phyloP scores from a whole-genome alignment of 2,329 filamentous ascomycete genomes.

The Beauveria sp. region DNA sequence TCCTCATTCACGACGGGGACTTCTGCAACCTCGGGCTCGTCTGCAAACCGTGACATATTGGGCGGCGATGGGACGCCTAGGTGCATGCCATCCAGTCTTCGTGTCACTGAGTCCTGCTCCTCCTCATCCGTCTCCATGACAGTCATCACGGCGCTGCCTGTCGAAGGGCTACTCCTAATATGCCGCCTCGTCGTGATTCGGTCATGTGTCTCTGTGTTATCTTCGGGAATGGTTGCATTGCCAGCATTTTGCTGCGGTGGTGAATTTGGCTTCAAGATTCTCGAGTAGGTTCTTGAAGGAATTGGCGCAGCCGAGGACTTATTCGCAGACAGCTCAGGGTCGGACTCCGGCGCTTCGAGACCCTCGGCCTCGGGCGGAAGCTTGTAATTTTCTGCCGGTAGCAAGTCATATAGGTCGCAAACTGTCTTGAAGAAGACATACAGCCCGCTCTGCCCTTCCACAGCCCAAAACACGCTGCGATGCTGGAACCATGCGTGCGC shows the following conservation, averaged over 20 bases:
- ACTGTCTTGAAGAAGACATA: constrained; percentile 97
- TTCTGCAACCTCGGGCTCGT: constrained; percentile 32
- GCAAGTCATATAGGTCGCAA: constrained; percentile 81
- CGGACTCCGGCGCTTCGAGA: constrained; percentile 44
- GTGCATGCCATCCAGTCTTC: constrained; percentile 38
- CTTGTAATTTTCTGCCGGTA: constrained; percentile 93
- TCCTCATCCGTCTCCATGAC: constrained; percentile 81
- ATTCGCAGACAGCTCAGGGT: constrained; percentile 34
- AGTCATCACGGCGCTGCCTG: constrained; percentile 69
- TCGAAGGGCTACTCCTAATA: constrained; percentile 70
- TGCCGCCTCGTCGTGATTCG: constrained; percentile 73
- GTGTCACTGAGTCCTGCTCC: constrained; percentile 40
- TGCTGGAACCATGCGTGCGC: constrained; percentile 99
- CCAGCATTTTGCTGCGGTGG: constrained; percentile 20
- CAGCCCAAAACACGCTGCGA: constrained; percentile 86
- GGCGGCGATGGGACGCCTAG: constrained; percentile 29
- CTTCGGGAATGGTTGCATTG: constrained; percentile 29
- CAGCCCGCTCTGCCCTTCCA: constrained; percentile 82
- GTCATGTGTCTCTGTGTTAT: constrained; percentile 45
- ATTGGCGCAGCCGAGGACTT: constrained; percentile 12
- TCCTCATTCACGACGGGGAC: constrained; percentile 28
- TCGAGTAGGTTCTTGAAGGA: not conserved
- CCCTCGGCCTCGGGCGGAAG: constrained; percentile 90
- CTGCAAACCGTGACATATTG: constrained; percentile 20
- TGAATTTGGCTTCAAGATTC: constrained; percentile 28